Percentiles rank a stretch among this genome's conserved stretches.
phyloP scores from a whole-genome alignment of 345 rosid genomes.

The Populus alba region DNA sequence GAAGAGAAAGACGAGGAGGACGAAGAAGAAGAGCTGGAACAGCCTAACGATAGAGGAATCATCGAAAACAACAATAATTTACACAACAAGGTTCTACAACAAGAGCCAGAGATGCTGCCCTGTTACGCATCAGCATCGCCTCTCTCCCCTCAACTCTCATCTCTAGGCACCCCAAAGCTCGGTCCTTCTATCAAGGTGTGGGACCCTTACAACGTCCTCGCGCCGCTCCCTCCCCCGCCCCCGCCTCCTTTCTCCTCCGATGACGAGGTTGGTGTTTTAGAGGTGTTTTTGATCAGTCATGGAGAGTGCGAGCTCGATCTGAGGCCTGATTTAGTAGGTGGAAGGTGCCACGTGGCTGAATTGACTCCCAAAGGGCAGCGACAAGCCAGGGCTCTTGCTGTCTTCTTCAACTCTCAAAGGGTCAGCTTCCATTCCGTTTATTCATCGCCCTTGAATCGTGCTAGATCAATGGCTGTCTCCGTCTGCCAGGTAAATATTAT shows the following conservation, averaged over 20 bases:
- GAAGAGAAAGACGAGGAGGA: constrained; percentile 45
- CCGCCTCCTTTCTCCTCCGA: constrained; percentile 36
- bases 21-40: constrained; percentile 33
- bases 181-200: constrained; percentile 91
- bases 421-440: constrained; percentile 64
- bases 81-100: constrained; percentile 80
- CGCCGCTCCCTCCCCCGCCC: constrained; percentile 64
- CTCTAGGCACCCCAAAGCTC: constrained; percentile 81
- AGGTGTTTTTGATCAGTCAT: constrained; percentile 70
- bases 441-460: constrained; percentile 79
- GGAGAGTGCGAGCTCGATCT: constrained; percentile 74
- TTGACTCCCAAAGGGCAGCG: constrained; percentile 75
- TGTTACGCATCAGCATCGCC: constrained; percentile 92
- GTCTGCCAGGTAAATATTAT: constrained; percentile 64
- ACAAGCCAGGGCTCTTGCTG: constrained; percentile 92
- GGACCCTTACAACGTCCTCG: constrained; percentile 93
- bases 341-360: constrained; percentile 66
- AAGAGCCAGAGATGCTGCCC: constrained; percentile 88
- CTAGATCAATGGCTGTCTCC: constrained; percentile 71
- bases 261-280: constrained; percentile 24
- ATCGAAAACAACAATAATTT: constrained; percentile 36
- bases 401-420: constrained; percentile 74
- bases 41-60: constrained; percentile 19
- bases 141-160: constrained; percentile 82
- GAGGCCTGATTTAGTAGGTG: constrained; percentile 77